A percentile compares a stretch with the other conserved stretches of the same genome.
Conservation (phyloP, 768 basidiomycete genomes). For the Hericium rajendrae region DNA sequence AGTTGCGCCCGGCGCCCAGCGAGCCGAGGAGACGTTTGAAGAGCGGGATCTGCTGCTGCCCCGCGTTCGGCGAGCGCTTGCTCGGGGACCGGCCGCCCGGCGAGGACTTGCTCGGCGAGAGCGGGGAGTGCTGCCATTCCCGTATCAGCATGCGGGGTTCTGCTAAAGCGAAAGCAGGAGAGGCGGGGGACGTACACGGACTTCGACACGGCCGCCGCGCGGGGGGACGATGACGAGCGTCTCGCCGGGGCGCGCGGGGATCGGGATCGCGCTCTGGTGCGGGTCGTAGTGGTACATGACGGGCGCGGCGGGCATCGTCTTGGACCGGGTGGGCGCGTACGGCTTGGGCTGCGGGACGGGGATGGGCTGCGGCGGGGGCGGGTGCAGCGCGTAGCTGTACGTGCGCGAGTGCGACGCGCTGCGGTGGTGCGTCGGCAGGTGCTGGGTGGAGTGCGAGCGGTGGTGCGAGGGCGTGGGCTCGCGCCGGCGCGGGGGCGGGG, state of each 20-base stretch:
- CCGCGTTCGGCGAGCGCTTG: neutral
- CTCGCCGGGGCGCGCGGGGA: slow-evolving; percentile 3
- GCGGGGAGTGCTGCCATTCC: neutral
- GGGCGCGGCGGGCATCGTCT: slow-evolving; percentile 1
- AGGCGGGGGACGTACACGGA: slow-evolving; percentile 9
- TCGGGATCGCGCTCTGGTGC: neutral
- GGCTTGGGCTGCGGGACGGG: neutral
- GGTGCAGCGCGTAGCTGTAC: slow-evolving; percentile 8
- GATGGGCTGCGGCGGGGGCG: slow-evolving; percentile 3
- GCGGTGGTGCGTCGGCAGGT: neutral
- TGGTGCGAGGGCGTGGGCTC: neutral
- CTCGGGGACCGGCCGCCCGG: neutral
- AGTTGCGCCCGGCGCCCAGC: neutral
- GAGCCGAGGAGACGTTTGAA: slow-evolving; percentile 11
- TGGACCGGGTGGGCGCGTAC: neutral
- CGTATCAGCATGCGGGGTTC: neutral
- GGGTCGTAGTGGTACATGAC: slow-evolving; percentile 6
- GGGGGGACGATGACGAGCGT: slow-evolving; percentile 10
- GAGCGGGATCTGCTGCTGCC: slow-evolving; percentile 7
- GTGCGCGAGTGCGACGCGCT: slow-evolving; percentile 8
- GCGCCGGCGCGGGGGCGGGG: neutral
- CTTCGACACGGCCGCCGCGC: neutral
- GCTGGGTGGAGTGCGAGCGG: neutral
- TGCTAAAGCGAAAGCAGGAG: neutral
- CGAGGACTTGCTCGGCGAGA: neutral